Base-by-base conservation (phyloP, 345 rosid species). In the Heritiera littoralis region DNA sequence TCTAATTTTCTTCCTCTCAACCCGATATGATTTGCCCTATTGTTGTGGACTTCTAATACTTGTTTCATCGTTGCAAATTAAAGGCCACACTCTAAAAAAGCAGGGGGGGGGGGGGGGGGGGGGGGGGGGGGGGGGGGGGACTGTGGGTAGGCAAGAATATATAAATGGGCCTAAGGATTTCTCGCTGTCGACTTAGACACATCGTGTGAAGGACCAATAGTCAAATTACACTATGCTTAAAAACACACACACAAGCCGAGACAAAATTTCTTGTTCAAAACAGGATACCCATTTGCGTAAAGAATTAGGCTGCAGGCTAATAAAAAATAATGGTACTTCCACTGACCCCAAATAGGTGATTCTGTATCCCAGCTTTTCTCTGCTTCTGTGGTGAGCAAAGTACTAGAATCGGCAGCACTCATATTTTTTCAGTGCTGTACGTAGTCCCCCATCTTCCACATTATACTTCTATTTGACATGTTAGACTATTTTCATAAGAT, bases 41-140 rank as follows among this genome's bases (percentile, higher is more conserved):
- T 72, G 11, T 51, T 35, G 49, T 56, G 68, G 78, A 60, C 68
- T 58, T 75, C 14, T 5, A 61, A 35, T 2, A 35, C 1, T 35
- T 35, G 38, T 35, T 35, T 35, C 3, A 3, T 3, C 3, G 38
- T 35, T 35, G 3, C 38, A 35, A 35, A 35, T 35, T 35, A 35
- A 35, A 35, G 38, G 2, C 38, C 3, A 35, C 38, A 35, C 38
- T 35, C 38, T 3, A 35, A 35, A 41, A 41, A 76, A 35, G 63
- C 45, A 48, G 63, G 46, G 30, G 46, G 71, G 61, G 63, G 46
- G 30, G 46, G 71, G 61, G 63, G 46, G 30, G 46, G 71, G 61
- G 63, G 46, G 30, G 46, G 71, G 61, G 63, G 46, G 30, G 46
- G 71, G 61, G 63, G 46, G 30, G 46, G 71, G 61, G 40, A 46